A percentile compares a stretch with the other conserved stretches of the same genome.
Evolutionary conservation across 2,329 filamentous ascomycete species (phyloP).

Genomic region (Truncatella angustata): DNA sequence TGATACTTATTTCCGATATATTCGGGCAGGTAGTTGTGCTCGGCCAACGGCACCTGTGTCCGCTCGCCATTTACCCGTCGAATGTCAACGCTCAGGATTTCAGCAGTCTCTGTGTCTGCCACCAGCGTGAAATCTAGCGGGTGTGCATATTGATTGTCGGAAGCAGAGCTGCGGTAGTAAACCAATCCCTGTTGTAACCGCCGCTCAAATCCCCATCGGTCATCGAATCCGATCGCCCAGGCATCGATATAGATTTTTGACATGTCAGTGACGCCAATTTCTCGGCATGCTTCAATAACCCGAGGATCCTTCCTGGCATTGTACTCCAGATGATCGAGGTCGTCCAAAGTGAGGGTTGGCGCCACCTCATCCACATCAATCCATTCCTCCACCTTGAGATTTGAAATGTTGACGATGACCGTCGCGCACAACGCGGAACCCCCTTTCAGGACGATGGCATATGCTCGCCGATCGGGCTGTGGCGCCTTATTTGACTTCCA

Average conservation of each 20-base stretch:
- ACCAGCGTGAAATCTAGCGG: conserved; percentile 43
- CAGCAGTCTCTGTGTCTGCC: conserved; percentile 43
- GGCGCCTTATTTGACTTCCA: conserved; percentile 51
- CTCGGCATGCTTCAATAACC: conserved; percentile 73
- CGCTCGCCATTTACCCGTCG: conserved; percentile 31
- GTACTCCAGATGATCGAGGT: conserved; percentile 75
- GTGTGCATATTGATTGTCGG: conserved; percentile 71
- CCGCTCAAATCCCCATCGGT: conserved; percentile 69
- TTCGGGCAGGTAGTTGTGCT: conserved; percentile 36
- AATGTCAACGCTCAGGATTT: conserved; percentile 45
- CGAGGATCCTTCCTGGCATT: conserved; percentile 66
- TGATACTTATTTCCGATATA: conserved; percentile 35
- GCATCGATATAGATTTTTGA: conserved; percentile 81
- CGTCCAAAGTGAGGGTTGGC: conserved; percentile 62
- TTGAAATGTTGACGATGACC: conserved; percentile 49
- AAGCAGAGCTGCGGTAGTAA: conserved; percentile 72
- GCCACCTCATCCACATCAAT: conserved; percentile 47
- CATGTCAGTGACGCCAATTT: conserved; percentile 78
- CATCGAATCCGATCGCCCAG: conserved; percentile 82
- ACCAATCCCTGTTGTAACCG: conserved; percentile 78
- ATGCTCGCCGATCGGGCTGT: conserved; percentile 47
- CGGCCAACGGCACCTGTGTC: conserved; percentile 35
- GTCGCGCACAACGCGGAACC: conserved; percentile 41
- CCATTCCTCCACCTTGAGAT: conserved; percentile 37
- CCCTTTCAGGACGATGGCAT: conserved; percentile 46